Percentiles rank a stretch among this genome's conserved stretches.
Evolutionary conservation across 768 basidiomycete genomes (phyloP).

Genomic region (Phallus indusiatus): DNA sequence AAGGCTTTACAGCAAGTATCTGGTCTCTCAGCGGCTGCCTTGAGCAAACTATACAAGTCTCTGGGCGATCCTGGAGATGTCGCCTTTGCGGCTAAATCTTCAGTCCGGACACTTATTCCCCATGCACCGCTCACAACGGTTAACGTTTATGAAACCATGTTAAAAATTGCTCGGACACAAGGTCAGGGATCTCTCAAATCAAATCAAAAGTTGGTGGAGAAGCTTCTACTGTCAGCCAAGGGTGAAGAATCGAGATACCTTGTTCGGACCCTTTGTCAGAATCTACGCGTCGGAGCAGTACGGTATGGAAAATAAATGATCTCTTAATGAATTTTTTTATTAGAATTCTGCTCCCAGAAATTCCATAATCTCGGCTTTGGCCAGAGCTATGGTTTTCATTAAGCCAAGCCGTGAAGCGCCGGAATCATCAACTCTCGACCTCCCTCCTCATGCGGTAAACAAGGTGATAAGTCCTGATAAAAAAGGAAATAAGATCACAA

Average conservation of each 20-base stretch:
- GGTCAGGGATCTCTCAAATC: slow-evolving; percentile 68
- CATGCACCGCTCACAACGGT: slow-evolving; percentile 58
- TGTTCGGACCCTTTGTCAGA: slow-evolving; percentile 61
- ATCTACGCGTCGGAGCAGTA: slow-evolving; percentile 83
- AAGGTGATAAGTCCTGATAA: slow-evolving; percentile 13
- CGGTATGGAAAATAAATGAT: slow-evolving; percentile 22
- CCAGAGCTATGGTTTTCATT: slow-evolving; percentile 65
- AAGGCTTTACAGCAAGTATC: slow-evolving; percentile 67
- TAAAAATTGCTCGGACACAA: slow-evolving; percentile 57
- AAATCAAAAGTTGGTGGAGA: slow-evolving; percentile 73
- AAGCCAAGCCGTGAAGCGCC: slow-evolving; percentile 28
- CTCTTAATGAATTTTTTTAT: background rate
- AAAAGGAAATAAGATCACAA: slow-evolving; percentile 1
- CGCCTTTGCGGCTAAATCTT: slow-evolving; percentile 75
- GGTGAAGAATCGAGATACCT: slow-evolving; percentile 87
- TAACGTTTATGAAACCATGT: slow-evolving; percentile 56
- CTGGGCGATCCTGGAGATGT: slow-evolving; percentile 85
- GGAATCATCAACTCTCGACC: slow-evolving; percentile 16
- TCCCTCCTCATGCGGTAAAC: slow-evolving; percentile 22
- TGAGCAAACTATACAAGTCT: slow-evolving; percentile 57
- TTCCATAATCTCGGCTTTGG: slow-evolving; percentile 71
- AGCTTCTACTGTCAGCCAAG: slow-evolving; percentile 69
- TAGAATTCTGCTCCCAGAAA: slow-evolving; percentile 22
- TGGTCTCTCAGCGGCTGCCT: slow-evolving; percentile 46
- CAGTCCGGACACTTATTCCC: slow-evolving; percentile 61